Conservation (phyloP, 805 yeast species). For the Saturnispora saitoi region DNA sequence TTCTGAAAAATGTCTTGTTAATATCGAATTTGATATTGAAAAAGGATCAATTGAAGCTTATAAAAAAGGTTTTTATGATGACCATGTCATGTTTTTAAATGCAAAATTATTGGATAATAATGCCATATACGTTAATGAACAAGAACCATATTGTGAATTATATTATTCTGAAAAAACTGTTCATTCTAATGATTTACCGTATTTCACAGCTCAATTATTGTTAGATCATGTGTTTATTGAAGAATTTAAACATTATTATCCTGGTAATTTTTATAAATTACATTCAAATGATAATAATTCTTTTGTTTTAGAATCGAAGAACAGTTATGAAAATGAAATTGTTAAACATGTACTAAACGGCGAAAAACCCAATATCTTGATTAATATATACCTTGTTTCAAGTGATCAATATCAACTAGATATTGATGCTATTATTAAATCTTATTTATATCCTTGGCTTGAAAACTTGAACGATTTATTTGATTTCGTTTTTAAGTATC, state of each 20-base stretch:
- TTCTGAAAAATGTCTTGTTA: slow-evolving; percentile 13
- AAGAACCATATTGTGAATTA: slow-evolving; percentile 21
- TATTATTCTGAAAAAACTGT: slow-evolving; percentile 31
- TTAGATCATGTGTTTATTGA: slow-evolving; percentile 24
- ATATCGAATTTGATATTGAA: slow-evolving; percentile 19
- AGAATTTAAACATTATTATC: slow-evolving; percentile 20
- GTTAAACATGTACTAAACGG: not conserved
- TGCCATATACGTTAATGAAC: slow-evolving; percentile 25
- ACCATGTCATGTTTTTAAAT: slow-evolving; percentile 16
- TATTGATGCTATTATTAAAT: slow-evolving; percentile 14
- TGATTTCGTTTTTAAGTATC: slow-evolving; percentile 1
- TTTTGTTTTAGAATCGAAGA: not conserved
- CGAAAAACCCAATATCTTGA: not conserved
- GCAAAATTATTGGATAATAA: slow-evolving; percentile 16
- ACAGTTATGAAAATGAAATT: not conserved
- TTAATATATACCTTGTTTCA: slow-evolving; percentile 9
- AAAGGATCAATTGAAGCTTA: slow-evolving; percentile 12
- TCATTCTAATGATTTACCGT: slow-evolving; percentile 44
- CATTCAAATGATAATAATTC: not conserved
- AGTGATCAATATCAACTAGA: slow-evolving; percentile 14
- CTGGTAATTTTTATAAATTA: slow-evolving; percentile 18
- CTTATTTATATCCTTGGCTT: slow-evolving; percentile 7
- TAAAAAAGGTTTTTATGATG: slow-evolving; percentile 2
- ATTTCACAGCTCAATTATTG: slow-evolving; percentile 35
- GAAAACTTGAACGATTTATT: slow-evolving; percentile 3